These are phyloP conservation scores for Suhomyces yuchorum DNA, from an alignment of 1,139 yeast species.

Conservation along the genomic window DNA sequence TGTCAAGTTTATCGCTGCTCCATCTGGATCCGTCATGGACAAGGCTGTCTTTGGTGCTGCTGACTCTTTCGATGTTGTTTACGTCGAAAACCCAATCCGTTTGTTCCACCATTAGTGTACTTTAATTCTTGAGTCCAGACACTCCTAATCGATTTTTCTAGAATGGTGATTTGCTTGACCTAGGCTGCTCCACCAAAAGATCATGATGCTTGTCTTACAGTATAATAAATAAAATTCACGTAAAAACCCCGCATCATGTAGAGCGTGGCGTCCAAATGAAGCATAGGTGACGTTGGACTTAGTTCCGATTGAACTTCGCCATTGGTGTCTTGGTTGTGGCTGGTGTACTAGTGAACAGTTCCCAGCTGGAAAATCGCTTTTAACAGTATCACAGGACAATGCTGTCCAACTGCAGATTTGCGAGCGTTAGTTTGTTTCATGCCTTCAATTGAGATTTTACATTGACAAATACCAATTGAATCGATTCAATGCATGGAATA, in stretches of 20 bases:
- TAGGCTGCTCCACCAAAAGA: not conserved
- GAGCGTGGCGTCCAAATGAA: no score
- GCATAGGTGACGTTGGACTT: no score
- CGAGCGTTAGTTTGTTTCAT: no score
- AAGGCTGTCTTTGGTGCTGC: conserved; percentile 96
- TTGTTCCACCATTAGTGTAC: conserved; percentile 83
- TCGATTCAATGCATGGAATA: no score
- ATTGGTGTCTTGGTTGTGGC: no score
- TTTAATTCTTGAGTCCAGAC: conserved; percentile 13
- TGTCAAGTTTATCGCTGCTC: conserved; percentile 93
- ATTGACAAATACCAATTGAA: no score
- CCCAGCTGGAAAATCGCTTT: no score
- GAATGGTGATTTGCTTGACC: not conserved
- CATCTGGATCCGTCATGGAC: conserved; percentile 97
- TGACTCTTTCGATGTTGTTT: conserved; percentile 81
- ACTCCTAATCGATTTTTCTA: conserved; percentile 3
- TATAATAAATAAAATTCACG: conserved; percentile 1
- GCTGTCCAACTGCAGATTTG: no score
- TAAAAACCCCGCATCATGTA: not conserved
- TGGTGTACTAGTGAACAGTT: no score
- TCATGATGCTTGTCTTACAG: not conserved
- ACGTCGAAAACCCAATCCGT: conserved; percentile 94
- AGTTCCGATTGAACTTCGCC: no score
- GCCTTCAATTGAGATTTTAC: no score
- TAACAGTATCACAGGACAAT: no score